A percentile compares a stretch with the other conserved stretches of the same genome.
Conservation (phyloP, 768 basidiomycete species). For the Psilocybe sp. region DNA sequence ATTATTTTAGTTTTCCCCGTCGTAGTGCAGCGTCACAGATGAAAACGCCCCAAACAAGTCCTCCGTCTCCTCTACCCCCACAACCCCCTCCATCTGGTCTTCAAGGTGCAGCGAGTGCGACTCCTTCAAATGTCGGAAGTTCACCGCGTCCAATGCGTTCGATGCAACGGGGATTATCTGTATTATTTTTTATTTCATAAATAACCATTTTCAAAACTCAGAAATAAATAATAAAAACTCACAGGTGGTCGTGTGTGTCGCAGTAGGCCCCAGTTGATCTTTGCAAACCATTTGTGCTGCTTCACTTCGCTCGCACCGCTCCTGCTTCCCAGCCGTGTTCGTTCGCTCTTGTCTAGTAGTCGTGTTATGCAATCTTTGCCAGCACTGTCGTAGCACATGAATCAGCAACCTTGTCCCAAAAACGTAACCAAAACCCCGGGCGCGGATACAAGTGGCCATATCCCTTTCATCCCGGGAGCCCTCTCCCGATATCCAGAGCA, state of each 20-base stretch:
- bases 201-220: conserved; percentile 18
- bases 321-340: conserved; percentile 82
- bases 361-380: conserved; percentile 87
- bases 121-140: conserved; percentile 90
- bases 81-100: conserved; percentile 42
- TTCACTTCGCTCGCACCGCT: conserved; percentile 98
- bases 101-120: conserved; percentile 90
- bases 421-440: too few species aligned
- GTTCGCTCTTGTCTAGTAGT: conserved; percentile 89
- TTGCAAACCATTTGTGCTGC: conserved; percentile 96
- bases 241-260: conserved; percentile 93
- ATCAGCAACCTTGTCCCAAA: conserved; percentile 24
- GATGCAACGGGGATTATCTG: conserved; percentile 82
- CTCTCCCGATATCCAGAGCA: too few species aligned
- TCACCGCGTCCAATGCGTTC: conserved; percentile 79
- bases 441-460: too few species aligned
- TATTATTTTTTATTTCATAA: neutral
- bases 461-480: too few species aligned
- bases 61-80: conserved; percentile 38
- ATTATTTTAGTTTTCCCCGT: conserved; percentile 49
- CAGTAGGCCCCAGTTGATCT: conserved; percentile 95
- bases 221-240: conserved; percentile 29
- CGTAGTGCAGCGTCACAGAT: conserved; percentile 86
- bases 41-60: conserved; percentile 88
- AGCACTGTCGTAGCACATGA: conserved; percentile 45